These are phyloP conservation scores for Aspergillus ibericus DNA, from an alignment of 2,329 filamentous ascomycete species.

Conservation along the genomic window DNA sequence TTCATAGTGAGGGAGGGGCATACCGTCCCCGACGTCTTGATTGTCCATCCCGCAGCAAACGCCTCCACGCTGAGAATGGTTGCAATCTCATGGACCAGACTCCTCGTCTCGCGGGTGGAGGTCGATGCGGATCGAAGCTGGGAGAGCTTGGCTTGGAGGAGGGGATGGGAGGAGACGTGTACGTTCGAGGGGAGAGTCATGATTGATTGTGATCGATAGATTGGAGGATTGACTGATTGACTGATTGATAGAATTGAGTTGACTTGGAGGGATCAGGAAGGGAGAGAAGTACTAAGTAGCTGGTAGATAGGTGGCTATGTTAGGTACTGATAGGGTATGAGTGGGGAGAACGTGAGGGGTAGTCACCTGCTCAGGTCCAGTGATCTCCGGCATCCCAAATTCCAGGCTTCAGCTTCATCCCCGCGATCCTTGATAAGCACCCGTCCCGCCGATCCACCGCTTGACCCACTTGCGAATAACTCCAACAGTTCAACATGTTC, in stretches of 20 bases:
- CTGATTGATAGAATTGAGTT: background rate
- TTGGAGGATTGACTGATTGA: background rate
- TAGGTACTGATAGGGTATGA: background rate
- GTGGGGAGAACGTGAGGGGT: background rate
- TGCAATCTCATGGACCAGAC: constrained; percentile 81
- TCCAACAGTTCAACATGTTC: too few relatives aligned
- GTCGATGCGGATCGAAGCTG: constrained; percentile 76
- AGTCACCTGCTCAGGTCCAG: constrained; percentile 14
- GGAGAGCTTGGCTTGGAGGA: constrained; percentile 82
- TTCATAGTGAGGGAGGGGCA: constrained; percentile 24
- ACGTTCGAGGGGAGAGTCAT: constrained; percentile 54
- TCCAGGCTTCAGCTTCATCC: background rate
- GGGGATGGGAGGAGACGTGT: constrained; percentile 83
- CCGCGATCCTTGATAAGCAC: background rate
- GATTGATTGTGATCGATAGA: constrained; percentile 2
- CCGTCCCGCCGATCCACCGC: background rate
- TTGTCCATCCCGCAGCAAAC: constrained; percentile 62
- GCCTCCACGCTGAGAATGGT: constrained; percentile 82
- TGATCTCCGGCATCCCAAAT: background rate
- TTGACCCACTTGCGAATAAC: background rate
- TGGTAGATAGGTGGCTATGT: background rate
- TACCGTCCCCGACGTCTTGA: constrained; percentile 65
- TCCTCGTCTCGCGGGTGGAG: constrained; percentile 72
- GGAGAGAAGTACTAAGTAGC: constrained; percentile 8
- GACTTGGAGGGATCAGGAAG: background rate